A percentile compares a stretch with the other conserved stretches of the same genome.
These are phyloP conservation scores for Thalia dealbata DNA, from an alignment of 176 grass and related monocot genomes.

Conservation along the genomic window DNA sequence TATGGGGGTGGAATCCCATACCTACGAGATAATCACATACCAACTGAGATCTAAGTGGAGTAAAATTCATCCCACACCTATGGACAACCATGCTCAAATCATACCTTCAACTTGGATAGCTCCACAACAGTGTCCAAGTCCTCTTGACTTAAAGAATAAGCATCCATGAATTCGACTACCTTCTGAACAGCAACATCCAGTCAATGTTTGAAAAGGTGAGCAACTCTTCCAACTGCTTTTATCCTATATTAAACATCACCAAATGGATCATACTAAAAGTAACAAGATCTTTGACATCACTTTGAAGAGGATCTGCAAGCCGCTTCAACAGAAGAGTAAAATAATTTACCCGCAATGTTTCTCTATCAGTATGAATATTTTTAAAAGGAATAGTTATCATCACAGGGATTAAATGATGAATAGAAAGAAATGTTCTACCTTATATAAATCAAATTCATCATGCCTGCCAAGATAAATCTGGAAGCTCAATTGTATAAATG, in stretches of 20 bases:
- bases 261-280: background rate
- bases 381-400: background rate
- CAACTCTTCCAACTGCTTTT: background rate
- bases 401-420: too few relatives aligned
- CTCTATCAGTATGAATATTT: conserved; percentile 40
- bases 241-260: background rate
- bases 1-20: too few relatives aligned
- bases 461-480: background rate
- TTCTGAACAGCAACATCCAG: conserved; percentile 82
- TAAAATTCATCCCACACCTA: too few relatives aligned
- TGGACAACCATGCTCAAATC: background rate
- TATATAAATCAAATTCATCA: background rate
- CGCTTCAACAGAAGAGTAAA: conserved; percentile 69
- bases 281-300: conserved; percentile 66
- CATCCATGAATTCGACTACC: conserved; percentile 92
- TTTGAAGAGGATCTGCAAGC: conserved; percentile 51
- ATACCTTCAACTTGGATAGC: conserved; percentile 91
- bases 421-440: background rate
- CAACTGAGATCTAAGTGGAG: too few relatives aligned
- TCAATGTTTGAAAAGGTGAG: background rate
- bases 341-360: conserved; percentile 73
- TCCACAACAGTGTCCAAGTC: conserved; percentile 87
- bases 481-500: background rate
- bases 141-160: conserved; percentile 93
- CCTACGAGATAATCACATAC: too few relatives aligned